Evolutionary conservation across 805 yeast species (phyloP).

Genomic region (Candida caryicola): DNA sequence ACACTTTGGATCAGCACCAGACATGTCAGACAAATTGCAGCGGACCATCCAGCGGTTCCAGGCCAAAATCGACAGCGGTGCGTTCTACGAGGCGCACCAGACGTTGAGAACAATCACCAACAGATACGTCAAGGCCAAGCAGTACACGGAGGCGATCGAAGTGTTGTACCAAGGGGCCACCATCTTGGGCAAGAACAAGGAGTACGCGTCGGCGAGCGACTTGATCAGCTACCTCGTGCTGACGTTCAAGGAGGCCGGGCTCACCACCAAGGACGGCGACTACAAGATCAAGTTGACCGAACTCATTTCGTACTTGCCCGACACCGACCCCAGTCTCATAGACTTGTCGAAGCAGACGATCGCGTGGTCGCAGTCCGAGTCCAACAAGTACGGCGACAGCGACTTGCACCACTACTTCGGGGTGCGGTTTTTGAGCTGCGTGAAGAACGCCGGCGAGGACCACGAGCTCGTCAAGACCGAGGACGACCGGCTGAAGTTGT

Average conservation of each 20-base stretch:
- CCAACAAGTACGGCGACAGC: conserved; percentile 65
- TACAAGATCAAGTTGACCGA: conserved; percentile 49
- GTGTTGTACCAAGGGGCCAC: conserved; percentile 69
- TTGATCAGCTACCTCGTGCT: conserved; percentile 69
- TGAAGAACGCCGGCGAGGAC: conserved; percentile 13
- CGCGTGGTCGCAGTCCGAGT: conserved; percentile 58
- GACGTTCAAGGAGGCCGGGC: conserved; percentile 53
- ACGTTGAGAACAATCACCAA: conserved; percentile 87
- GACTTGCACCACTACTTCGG: conserved; percentile 76
- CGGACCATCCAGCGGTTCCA: conserved; percentile 66
- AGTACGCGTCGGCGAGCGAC: conserved; percentile 81
- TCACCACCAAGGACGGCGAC: conserved; percentile 33
- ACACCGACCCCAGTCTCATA: conserved; percentile 47
- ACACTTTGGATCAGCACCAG: no score
- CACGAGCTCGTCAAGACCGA: conserved; percentile 9
- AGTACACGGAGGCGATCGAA: conserved; percentile 69
- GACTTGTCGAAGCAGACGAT: conserved; percentile 65
- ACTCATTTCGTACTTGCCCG: conserved; percentile 44
- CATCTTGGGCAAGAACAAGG: conserved; percentile 63
- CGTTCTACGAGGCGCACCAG: conserved; percentile 94
- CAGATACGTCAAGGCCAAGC: conserved; percentile 68
- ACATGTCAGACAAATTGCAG: conserved; percentile 43
- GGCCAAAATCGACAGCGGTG: conserved; percentile 65
- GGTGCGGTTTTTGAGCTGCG: conserved; percentile 48
- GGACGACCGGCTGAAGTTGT: conserved; percentile 38